These are phyloP conservation scores for Scleromitrula shiraiana DNA, from an alignment of 2,329 filamentous ascomycete species.

Conservation along the genomic window DNA sequence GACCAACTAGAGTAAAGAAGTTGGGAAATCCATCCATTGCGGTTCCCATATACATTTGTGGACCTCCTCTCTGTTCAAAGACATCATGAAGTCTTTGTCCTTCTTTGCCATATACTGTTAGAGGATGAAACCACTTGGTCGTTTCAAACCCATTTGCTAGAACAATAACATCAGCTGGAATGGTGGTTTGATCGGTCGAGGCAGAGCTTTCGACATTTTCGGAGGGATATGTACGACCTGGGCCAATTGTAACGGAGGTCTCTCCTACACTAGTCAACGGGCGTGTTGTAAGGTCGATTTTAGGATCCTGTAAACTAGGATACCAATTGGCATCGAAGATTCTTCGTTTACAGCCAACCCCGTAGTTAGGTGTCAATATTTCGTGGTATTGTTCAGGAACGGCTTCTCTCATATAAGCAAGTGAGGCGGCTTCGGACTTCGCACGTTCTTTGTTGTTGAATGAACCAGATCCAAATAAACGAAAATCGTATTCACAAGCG, in stretches of 20 bases:
- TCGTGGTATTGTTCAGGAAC: slow-evolving; percentile 50
- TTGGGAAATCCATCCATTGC: slow-evolving; percentile 52
- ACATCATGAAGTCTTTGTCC: slow-evolving; percentile 42
- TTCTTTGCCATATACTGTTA: slow-evolving; percentile 41
- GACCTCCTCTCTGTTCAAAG: slow-evolving; percentile 47
- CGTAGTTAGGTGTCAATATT: slow-evolving; percentile 49
- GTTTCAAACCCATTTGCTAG: slow-evolving; percentile 51
- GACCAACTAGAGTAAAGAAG: slow-evolving; percentile 51
- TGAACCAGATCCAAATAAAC: slow-evolving; percentile 37
- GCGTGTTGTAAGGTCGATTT: slow-evolving; percentile 45
- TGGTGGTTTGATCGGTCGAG: slow-evolving; percentile 30
- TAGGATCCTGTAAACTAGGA: slow-evolving; percentile 38
- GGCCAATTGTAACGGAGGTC: slow-evolving; percentile 42
- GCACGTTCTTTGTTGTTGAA: slow-evolving; percentile 35
- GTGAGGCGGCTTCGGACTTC: slow-evolving; percentile 33
- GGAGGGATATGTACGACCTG: slow-evolving; percentile 38
- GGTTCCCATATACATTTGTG: slow-evolving; percentile 49
- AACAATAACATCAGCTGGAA: slow-evolving; percentile 49
- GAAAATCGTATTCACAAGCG: slow-evolving; percentile 37
- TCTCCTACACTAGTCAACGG: slow-evolving; percentile 40
- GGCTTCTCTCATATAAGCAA: slow-evolving; percentile 38
- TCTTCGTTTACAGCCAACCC: slow-evolving; percentile 48
- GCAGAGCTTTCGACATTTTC: slow-evolving; percentile 17
- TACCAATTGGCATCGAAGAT: slow-evolving; percentile 47
- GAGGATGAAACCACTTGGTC: slow-evolving; percentile 45